Evolutionary conservation across 2,329 filamentous ascomycete genomes (phyloP).

Genomic region (Pseudogymnoascus sp.): DNA sequence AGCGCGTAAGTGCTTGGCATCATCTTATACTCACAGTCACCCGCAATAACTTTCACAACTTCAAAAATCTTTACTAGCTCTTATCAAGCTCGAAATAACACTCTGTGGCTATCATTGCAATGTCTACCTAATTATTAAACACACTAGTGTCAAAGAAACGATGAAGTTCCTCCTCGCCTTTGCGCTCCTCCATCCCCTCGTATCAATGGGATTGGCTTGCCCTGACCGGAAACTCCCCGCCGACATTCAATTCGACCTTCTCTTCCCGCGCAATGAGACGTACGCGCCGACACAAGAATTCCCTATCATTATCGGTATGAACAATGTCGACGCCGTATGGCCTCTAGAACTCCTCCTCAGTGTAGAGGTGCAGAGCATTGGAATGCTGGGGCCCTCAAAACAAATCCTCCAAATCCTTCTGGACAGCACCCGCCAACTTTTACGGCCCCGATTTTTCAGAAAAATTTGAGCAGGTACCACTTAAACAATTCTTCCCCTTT

Average conservation of each 20-base stretch:
- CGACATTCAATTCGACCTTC: slow-evolving; percentile 20
- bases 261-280: too few relatives aligned
- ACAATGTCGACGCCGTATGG: slow-evolving; percentile 16
- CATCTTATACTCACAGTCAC: neutral
- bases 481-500: neutral
- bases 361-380: neutral
- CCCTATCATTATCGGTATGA: slow-evolving; percentile 25
- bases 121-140: neutral
- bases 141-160: neutral
- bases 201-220: neutral
- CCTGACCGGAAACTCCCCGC: neutral
- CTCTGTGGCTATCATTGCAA: neutral
- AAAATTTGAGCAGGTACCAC: neutral
- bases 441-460: neutral
- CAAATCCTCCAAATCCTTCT: neutral
- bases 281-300: too few relatives aligned
- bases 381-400: neutral
- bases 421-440: neutral
- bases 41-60: neutral
- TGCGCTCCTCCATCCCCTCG: neutral
- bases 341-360: neutral
- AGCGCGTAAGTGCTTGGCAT: neutral
- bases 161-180: neutral
- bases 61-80: neutral
- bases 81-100: neutral